phyloP scores from a whole-genome alignment of 202 grass and related monocot genomes.

The Cymbopogon flexuosus region DNA sequence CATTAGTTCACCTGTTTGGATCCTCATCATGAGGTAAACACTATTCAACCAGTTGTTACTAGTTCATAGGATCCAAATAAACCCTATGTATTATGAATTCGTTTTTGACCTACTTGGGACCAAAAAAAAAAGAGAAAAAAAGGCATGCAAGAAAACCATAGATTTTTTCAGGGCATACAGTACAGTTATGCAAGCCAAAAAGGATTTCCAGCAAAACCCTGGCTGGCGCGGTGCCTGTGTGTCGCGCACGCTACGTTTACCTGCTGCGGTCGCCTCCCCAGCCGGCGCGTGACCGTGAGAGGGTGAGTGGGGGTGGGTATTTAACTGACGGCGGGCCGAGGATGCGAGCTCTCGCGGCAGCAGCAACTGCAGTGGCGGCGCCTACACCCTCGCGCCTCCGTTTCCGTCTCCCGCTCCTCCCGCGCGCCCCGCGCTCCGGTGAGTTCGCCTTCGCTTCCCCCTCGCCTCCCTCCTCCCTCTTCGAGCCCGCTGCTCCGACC shows the following conservation, averaged over 20 bases:
- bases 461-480: neutral
- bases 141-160: too few species aligned
- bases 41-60: too few species aligned
- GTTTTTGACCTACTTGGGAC: too few species aligned
- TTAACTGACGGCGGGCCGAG: constrained; percentile 22
- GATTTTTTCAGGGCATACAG: too few species aligned
- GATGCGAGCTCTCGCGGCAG: constrained; percentile 49
- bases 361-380: constrained; percentile 40
- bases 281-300: neutral
- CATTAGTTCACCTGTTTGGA: too few species aligned
- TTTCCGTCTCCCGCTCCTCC: neutral
- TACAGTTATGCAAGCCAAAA: too few species aligned
- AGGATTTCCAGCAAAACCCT: neutral
- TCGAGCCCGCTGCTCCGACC: neutral
- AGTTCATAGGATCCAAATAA: too few species aligned
- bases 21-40: too few species aligned
- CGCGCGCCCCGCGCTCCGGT: constrained; percentile 21
- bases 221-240: neutral
- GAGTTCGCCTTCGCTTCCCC: neutral
- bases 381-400: constrained; percentile 20
- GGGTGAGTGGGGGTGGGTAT: constrained; percentile 7
- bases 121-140: too few species aligned
- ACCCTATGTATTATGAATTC: too few species aligned
- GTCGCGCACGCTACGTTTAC: neutral
- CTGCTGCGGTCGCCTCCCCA: neutral